Percentiles rank a stretch among this genome's conserved stretches.
Evolutionary conservation across 768 basidiomycete species (phyloP).

Genomic region (Xerocomus brunneocitrinus): DNA sequence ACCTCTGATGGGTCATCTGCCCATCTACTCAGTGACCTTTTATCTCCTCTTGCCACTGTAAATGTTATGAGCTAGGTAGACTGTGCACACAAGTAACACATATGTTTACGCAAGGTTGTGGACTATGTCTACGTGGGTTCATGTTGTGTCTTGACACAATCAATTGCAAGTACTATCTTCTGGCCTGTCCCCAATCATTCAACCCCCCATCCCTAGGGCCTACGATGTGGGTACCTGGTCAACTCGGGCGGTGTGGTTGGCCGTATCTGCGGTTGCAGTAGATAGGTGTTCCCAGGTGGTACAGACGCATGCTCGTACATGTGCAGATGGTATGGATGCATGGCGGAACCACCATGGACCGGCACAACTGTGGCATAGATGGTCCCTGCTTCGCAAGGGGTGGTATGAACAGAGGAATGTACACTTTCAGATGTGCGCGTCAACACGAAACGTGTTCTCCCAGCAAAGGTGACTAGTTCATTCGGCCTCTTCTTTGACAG

Average conservation of each 20-base stretch:
- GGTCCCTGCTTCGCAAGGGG: background rate
- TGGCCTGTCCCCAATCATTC: too few relatives aligned
- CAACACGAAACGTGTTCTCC: constrained; percentile 59
- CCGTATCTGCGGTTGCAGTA: background rate
- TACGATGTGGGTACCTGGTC: constrained; percentile 23
- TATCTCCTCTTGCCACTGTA: too few relatives aligned
- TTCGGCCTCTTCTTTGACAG: constrained; percentile 50
- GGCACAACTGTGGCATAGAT: constrained; percentile 9
- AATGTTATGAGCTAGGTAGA: too few relatives aligned
- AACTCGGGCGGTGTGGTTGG: constrained; percentile 39
- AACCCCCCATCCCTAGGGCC: too few relatives aligned
- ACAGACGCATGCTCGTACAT: constrained; percentile 15
- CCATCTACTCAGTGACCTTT: too few relatives aligned
- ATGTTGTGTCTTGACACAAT: too few relatives aligned
- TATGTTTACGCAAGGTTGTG: too few relatives aligned
- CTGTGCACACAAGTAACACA: too few relatives aligned
- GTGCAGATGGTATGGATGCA: constrained; percentile 1
- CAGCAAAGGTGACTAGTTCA: constrained; percentile 65
- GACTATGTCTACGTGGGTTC: too few relatives aligned
- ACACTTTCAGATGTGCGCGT: constrained; percentile 16
- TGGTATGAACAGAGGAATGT: constrained; percentile 1
- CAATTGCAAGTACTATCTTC: too few relatives aligned
- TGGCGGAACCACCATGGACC: constrained; percentile 8
- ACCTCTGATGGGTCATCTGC: too few relatives aligned
- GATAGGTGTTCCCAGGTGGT: background rate